Evolutionary conservation across 768 basidiomycete species (phyloP), one percentile per base, ranked within the genome.

Genomic region (Rhodotorula diobovata): DNA sequence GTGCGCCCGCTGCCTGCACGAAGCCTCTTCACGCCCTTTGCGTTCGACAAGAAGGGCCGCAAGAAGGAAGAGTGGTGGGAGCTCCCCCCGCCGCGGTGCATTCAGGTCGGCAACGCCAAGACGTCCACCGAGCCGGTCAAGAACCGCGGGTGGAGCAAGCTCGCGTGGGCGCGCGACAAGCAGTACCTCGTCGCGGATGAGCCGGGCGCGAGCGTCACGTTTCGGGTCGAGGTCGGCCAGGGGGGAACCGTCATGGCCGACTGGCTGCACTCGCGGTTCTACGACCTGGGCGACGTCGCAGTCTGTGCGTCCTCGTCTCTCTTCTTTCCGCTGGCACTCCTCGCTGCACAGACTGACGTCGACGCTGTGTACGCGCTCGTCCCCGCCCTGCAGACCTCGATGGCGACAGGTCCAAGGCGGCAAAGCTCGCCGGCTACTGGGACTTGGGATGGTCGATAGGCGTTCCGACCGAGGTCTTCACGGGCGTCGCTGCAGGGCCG

Each of bases 101-200:
- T 70, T 15, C 68, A 73, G 61, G 48, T 73, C 28, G 72, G 72
- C 23, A 70, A 73, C 62, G 51, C 61, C 16, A 63, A 67, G 66
- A 30, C 35, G 41, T 60, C 35, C 2, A 20, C 57, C 35, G 65
- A 64, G 35, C 72, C 72, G 9, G 18, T 63, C 11, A n/a, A 43
- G 3, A 73, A 63, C 35, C 25, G 30, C 66, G 70, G 68, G 15
- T 71, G 70, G 69, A 23, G 16, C 23, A 68, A 74, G 63, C 63
- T 56, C 16, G 67, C 66, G 1, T 74, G 73, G 73, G 69, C 69
- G 21, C 56, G 73, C 35, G 80, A 81, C 59, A 81, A 81, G 67
- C 72, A 73, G 62, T 81, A 80, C 70, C 73, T 80, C 63, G 68
- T 77, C 20, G 76, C 79, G 2, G 61, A 66, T 28, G 66, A 67